phyloP scores from a whole-genome alignment of 495 filamentous ascomycete species.

The Aspergillus coremiiformis region DNA sequence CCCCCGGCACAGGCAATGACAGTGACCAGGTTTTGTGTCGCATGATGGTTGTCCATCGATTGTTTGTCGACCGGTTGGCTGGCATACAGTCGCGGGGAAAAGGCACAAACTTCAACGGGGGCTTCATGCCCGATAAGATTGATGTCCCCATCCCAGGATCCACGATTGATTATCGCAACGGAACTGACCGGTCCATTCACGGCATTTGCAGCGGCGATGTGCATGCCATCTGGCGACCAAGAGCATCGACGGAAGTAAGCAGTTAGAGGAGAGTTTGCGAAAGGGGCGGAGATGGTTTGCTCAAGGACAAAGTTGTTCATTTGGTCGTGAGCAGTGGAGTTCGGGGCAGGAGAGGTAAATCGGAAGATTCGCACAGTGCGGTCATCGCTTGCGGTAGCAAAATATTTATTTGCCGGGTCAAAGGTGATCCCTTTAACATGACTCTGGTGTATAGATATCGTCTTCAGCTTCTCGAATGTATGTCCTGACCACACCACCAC shows the following conservation, averaged over 20 bases:
- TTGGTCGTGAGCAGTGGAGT: slow-evolving; percentile 88
- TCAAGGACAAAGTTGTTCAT: slow-evolving; percentile 92
- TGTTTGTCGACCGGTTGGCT: slow-evolving; percentile 50
- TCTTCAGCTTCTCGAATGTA: slow-evolving; percentile 97
- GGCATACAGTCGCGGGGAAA: slow-evolving; percentile 88
- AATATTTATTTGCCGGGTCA: slow-evolving; percentile 98
- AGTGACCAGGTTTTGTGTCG: slow-evolving; percentile 56
- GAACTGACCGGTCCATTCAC: slow-evolving; percentile 96
- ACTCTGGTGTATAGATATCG: slow-evolving; percentile 80
- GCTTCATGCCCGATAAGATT: slow-evolving; percentile 96
- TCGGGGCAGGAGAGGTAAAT: slow-evolving; percentile 84
- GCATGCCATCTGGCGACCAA: slow-evolving; percentile 94
- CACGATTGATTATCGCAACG: slow-evolving; percentile 89
- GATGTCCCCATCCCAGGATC: slow-evolving; percentile 92
- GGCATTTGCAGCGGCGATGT: slow-evolving; percentile 94
- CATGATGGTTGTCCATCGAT: slow-evolving; percentile 32
- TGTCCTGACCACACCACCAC: slow-evolving; percentile 96
- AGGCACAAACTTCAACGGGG: slow-evolving; percentile 93
- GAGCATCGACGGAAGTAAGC: slow-evolving; percentile 96
- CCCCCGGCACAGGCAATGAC: slow-evolving; percentile 96
- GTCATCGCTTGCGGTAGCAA: slow-evolving; percentile 95
- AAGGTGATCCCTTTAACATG: slow-evolving; percentile 99
- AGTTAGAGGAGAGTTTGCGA: slow-evolving; percentile 80
- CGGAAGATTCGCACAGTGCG: slow-evolving; percentile 94
- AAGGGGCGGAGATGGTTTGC: slow-evolving; percentile 75